A percentile compares a stretch with the other conserved stretches of the same genome.
Conservation (phyloP, 192 early-diverging fungal species). For the Gaertneriomyces semiglobifer region DNA sequence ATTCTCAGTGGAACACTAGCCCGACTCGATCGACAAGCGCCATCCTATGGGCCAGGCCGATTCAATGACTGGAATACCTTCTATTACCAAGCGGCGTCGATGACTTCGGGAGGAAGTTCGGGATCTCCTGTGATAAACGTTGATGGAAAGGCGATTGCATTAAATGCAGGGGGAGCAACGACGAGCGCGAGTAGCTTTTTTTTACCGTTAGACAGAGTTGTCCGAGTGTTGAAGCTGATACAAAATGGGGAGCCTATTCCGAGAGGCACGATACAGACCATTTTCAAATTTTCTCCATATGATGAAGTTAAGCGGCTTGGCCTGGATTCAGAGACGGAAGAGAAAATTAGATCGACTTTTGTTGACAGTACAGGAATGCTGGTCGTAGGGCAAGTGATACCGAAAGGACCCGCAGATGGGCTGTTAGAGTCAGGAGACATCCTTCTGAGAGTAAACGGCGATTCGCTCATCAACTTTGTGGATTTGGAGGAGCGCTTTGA, state of each 20-base stretch:
- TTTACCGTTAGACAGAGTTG: constrained; percentile 65
- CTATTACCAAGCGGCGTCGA: constrained; percentile 73
- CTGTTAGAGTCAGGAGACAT: constrained; percentile 55
- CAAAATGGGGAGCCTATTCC: constrained; percentile 27
- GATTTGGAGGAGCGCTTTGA: constrained; percentile 67
- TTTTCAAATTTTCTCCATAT: constrained; percentile 39
- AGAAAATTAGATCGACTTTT: constrained; percentile 52
- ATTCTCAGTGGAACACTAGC: constrained; percentile 42
- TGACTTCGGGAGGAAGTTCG: constrained; percentile 72
- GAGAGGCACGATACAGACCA: constrained; percentile 43
- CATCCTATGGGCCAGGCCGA: constrained; percentile 36
- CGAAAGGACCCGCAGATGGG: constrained; percentile 61
- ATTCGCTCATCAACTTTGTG: constrained; percentile 67
- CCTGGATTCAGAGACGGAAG: constrained; percentile 56
- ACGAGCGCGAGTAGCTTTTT: constrained; percentile 74
- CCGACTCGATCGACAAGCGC: constrained; percentile 41
- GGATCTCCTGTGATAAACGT: constrained; percentile 80
- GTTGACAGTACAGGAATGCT: constrained; percentile 71
- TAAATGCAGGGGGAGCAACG: constrained; percentile 70
- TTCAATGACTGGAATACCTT: constrained; percentile 39
- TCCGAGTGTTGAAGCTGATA: constrained; percentile 36
- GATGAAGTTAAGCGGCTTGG: constrained; percentile 65
- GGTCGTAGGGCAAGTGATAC: constrained; percentile 58
- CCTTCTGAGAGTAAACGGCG: constrained; percentile 42
- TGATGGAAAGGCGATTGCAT: constrained; percentile 72